Conservation (phyloP, 2,329 filamentous ascomycete genomes). For the Paramyrothecium roridum region DNA sequence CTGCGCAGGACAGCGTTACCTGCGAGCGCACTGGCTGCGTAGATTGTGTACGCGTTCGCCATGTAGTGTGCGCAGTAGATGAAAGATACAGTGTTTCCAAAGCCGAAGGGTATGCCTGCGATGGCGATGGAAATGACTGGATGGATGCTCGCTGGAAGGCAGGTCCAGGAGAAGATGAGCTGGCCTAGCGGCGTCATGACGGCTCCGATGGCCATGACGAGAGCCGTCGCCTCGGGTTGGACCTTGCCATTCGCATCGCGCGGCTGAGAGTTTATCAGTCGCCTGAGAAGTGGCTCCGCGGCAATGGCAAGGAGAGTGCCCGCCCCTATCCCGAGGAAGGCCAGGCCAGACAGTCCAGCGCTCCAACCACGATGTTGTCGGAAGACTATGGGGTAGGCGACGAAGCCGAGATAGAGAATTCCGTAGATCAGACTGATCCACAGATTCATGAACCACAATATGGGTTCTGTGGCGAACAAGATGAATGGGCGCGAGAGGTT, state of each 20-base stretch:
- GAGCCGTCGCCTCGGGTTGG: conserved; percentile 76
- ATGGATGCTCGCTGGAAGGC: conserved; percentile 70
- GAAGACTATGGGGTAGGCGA: conserved; percentile 87
- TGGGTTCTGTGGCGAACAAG: conserved; percentile 78
- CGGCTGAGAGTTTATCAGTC: conserved; percentile 73
- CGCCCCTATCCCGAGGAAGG: conserved; percentile 69
- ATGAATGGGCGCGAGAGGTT: conserved; percentile 77
- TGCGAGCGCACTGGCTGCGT: conserved; percentile 75
- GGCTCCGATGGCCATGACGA: conserved; percentile 74
- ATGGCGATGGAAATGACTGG: conserved; percentile 79
- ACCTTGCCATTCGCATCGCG: conserved; percentile 74
- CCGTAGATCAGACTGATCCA: conserved; percentile 82
- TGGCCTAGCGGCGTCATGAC: conserved; percentile 74
- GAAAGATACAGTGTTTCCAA: conserved; percentile 74
- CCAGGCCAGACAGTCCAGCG: conserved; percentile 68
- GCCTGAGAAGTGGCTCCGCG: conserved; percentile 69
- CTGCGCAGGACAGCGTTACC: conserved; percentile 75
- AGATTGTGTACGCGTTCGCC: conserved; percentile 75
- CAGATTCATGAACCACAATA: conserved; percentile 66
- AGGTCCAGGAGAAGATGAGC: conserved; percentile 87
- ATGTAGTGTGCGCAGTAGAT: conserved; percentile 83
- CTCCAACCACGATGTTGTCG: conserved; percentile 71
- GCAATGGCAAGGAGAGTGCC: conserved; percentile 61
- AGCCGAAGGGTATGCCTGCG: conserved; percentile 70
- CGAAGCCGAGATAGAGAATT: conserved; percentile 86